These are phyloP conservation scores for Alternaria ethzedia DNA, from an alignment of 2,329 filamentous ascomycete species.

Conservation along the genomic window DNA sequence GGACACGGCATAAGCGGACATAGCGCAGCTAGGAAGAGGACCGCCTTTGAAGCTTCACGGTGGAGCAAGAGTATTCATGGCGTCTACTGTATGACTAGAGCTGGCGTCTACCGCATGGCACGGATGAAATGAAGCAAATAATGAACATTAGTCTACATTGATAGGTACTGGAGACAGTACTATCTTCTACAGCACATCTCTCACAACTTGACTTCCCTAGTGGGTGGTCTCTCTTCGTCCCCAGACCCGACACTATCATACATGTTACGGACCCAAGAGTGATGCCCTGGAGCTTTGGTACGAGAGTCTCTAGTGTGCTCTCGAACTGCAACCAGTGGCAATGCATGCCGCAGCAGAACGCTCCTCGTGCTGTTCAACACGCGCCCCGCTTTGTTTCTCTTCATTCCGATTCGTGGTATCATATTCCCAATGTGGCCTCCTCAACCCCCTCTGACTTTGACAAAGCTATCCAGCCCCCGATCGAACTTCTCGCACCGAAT, in stretches of 20 bases:
- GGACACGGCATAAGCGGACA: constrained; percentile 75
- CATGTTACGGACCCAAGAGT: background rate
- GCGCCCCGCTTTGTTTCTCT: background rate
- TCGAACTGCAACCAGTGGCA: background rate
- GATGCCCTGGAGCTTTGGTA: background rate
- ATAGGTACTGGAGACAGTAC: background rate
- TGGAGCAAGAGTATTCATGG: constrained; percentile 37
- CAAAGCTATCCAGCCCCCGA: constrained; percentile 79
- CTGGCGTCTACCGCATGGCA: constrained; percentile 24
- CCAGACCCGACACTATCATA: background rate
- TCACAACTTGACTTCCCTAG: background rate
- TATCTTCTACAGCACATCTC: background rate
- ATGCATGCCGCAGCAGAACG: background rate
- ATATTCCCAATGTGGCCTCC: background rate
- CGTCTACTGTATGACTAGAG: constrained; percentile 34
- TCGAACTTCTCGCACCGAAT: constrained; percentile 96
- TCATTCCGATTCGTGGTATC: background rate
- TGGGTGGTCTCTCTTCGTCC: background rate
- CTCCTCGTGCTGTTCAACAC: background rate
- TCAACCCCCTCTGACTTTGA: constrained; percentile 60
- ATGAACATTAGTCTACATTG: constrained; percentile 8
- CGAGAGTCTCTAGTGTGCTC: background rate
- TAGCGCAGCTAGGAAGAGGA: background rate
- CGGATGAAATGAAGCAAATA: constrained; percentile 21
- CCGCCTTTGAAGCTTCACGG: constrained; percentile 6